Base-by-base conservation (phyloP, 192 early-diverging fungal species). In the Podila clonocystis region DNA sequence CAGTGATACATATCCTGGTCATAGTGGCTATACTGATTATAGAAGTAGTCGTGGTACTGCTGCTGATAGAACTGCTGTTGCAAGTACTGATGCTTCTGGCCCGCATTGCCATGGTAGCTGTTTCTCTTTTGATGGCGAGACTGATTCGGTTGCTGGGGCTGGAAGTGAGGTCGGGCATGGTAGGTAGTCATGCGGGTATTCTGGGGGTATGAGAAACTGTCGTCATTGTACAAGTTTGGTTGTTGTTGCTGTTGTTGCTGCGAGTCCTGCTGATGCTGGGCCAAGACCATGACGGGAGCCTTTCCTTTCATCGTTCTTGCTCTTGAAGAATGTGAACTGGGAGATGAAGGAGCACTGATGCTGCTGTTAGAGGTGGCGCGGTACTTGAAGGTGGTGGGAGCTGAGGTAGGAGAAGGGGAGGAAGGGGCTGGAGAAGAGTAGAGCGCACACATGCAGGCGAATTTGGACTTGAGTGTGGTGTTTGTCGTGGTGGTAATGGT, bases 281-380 rank as follows among this genome's bases (percentile, higher is more conserved):
- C 26, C 45, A 77, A 30, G 17, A 78, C 64, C 34, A 78, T 41
- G 34, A 71, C 63, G 17, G 75, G 68, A 29, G 68, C 59, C 58
- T 78, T 78, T 52, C 34, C 59, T 34, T 71, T 78, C 75, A 78
- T 78, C 17, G 59, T 60, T 33, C 26, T 61, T 30, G 59, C 19
- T 61, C 59, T 61, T 28, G 59, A 13, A 20, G 17, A 61, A 31
- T 20, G 22, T 31, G 29, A 2, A 30, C 52, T 55, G 20, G 59
- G 59, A 2, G 59, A 61, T 17, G 59, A 61, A 9, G 59, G 59
- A 30, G 30, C 30, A 33, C 59, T 61, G 26, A 19, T 24, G 30
- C 59, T 28, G 59, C 2, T 61, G 59, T 9, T 61, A 30, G 9
- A 30, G 17, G 28, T 34, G 59, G 59, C 11, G 52, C 52, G 59